Percentiles rank a stretch among this genome's conserved stretches.
Conservation (phyloP, 1,139 yeast species). For the Blastobotrys buckinghamii region DNA sequence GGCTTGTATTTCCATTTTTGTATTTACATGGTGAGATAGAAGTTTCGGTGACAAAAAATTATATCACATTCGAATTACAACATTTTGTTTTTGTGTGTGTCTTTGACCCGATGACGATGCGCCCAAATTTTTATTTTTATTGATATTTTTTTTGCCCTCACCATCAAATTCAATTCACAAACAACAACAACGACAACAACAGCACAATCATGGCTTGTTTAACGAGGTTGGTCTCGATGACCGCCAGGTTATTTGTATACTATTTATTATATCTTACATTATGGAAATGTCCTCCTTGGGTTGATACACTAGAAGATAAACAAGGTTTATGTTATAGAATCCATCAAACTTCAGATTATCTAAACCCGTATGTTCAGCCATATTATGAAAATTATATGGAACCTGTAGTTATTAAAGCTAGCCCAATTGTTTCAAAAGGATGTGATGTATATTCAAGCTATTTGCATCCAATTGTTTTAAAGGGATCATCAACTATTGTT, state of each 20-base stretch:
- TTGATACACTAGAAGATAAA: conserved; percentile 11
- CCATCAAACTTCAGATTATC: conserved; percentile 16
- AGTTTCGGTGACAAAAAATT: no score
- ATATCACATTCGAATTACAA: no score
- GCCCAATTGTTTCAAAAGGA: conserved; percentile 21
- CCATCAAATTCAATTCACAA: no score
- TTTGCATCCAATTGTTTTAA: conserved; percentile 19
- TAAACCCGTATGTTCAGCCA: conserved; percentile 19
- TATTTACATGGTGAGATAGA: no score
- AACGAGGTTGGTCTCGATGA: no score
- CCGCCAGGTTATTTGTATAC: conserved; percentile 24
- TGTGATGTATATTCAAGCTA: conserved; percentile 15
- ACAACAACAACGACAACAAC: no score
- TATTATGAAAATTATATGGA: conserved; percentile 20
- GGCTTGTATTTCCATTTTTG: no score
- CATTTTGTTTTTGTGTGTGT: no score
- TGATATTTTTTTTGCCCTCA: no score
- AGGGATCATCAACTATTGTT: conserved; percentile 7
- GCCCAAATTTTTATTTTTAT: no score
- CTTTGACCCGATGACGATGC: no score
- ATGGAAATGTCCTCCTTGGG: conserved; percentile 26
- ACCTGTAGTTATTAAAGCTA: conserved; percentile 20
- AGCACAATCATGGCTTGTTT: no score
- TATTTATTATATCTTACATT: conserved; percentile 24
- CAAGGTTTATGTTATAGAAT: conserved; percentile 25